Evolutionary conservation across 345 rosid genomes (phyloP), one percentile per base, ranked within the genome.

Genomic region (Brassica juncea): DNA sequence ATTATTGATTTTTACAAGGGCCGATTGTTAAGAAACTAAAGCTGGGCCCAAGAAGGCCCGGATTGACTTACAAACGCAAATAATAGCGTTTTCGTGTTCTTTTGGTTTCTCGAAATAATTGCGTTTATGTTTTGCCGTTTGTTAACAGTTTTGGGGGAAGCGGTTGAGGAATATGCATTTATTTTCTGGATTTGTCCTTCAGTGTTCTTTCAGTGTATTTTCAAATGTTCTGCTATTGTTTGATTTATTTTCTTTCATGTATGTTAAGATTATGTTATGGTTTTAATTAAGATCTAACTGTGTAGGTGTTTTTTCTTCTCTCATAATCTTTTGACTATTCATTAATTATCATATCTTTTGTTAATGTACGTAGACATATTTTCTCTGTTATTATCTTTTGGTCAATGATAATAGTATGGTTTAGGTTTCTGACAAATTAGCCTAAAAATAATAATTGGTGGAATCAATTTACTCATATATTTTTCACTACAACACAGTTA

Each of bases 31-130:
- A 21, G 14, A 58, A 2, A 21, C 11, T 52, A 23, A 49, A 5
- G 32, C 11, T 3, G 71, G 59, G 55, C 21, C 49, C 49, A 67
- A 27, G 32, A 67, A 30, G 52, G 73, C 69, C 74, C 61, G 6
- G 10, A 52, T 19, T 49, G 31, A 57, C 3, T 39, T n/a, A 52
- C 10, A 19, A 74, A 64, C 77, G 70, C 70, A 2, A 27, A 14
- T 68, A 3, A 44, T 44, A 8, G 72, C 59, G 59, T 47, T 66
- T 62, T 34, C 47, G 3, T 52, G 3, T 15, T 52, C 19, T 15
- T 52, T 6, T 32, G 3, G 19, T 32, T 8, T 32, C 8, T 64
- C 0, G 4, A 19, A 19, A 35, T 9, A 4, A 35, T 66, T 19
- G 70, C 39, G 72, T 47, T 68, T 47, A 4, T 5, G 55, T 47